A percentile compares a stretch with the other conserved stretches of the same genome.
Evolutionary conservation across 2,329 filamentous ascomycete species (phyloP).

Genomic region (Emericellopsis cladophorae): DNA sequence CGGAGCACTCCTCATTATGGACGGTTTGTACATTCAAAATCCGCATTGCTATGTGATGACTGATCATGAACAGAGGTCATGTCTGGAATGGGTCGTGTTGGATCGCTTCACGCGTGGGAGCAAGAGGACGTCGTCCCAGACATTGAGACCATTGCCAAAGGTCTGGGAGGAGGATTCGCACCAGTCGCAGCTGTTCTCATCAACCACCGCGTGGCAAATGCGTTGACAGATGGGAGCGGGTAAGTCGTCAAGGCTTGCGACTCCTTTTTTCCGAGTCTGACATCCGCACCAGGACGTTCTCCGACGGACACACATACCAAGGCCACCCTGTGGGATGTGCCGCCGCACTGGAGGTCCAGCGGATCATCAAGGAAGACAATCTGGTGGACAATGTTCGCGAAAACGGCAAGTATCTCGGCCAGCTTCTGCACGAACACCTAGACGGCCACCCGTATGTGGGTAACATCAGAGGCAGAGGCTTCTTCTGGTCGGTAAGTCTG

Average conservation of each 20-base stretch:
- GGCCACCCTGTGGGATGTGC: constrained; percentile 14
- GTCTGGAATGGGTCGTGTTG: constrained; percentile 10
- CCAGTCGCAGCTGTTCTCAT: constrained; percentile 44
- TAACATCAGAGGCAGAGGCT: constrained; percentile 14
- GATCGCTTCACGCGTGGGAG: constrained; percentile 31
- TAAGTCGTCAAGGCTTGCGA: not conserved
- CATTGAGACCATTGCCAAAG: constrained; percentile 55
- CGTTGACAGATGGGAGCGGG: constrained; percentile 19
- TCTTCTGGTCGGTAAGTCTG: constrained; percentile 15
- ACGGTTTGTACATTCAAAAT: too few relatives aligned
- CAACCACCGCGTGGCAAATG: constrained; percentile 31
- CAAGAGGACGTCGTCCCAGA: constrained; percentile 47
- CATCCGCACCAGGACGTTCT: constrained; percentile 5
- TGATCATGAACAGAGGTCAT: constrained; percentile 7
- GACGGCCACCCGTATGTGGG: constrained; percentile 13
- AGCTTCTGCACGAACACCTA: constrained; percentile 9
- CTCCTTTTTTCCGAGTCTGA: not conserved
- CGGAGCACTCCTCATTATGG: constrained; percentile 59
- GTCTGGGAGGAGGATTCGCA: constrained; percentile 48
- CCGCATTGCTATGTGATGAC: too few relatives aligned
- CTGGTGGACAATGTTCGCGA: constrained; percentile 8
- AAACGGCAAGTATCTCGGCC: constrained; percentile 4
- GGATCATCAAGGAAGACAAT: constrained; percentile 30
- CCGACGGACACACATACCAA: constrained; percentile 11
- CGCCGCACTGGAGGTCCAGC: constrained; percentile 13